phyloP scores from a whole-genome alignment of 768 basidiomycete genomes.

The Suillus lakei region DNA sequence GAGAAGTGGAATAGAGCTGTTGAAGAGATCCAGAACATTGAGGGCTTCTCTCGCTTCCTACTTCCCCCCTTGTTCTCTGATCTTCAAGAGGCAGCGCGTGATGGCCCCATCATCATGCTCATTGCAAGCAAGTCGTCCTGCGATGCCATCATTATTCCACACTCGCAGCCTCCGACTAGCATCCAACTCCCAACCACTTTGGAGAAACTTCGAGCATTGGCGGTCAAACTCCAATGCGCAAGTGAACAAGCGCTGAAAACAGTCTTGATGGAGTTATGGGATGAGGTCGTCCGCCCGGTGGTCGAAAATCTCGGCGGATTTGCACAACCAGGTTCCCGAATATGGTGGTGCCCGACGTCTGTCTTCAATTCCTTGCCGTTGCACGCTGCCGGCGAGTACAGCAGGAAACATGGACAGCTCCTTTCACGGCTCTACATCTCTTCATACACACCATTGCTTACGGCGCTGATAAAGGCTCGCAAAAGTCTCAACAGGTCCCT shows the following conservation, averaged over 20 bases:
- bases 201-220: too few species aligned
- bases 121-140: conserved; percentile 16
- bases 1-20: conserved; percentile 18
- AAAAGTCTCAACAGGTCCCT: neutral
- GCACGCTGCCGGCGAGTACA: conserved; percentile 13
- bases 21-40: conserved; percentile 16
- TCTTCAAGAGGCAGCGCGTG: conserved; percentile 10
- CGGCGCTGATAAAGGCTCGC: conserved; percentile 16
- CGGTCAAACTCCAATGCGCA: too few species aligned
- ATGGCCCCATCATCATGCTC: conserved; percentile 8
- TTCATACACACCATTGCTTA: conserved; percentile 15
- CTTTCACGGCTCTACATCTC: conserved; percentile 10
- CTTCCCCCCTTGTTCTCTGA: conserved; percentile 12
- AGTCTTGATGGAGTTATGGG: too few species aligned
- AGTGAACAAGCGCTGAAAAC: too few species aligned
- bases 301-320: neutral
- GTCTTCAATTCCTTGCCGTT: conserved; percentile 14
- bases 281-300: too few species aligned
- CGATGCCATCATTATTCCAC: conserved; percentile 18
- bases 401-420: neutral
- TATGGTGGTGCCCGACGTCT: conserved; percentile 17
- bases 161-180: neutral
- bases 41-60: conserved; percentile 21
- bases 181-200: neutral
- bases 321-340: neutral